phyloP scores from a whole-genome alignment of 169 alveolate species.

The Cryptosporidium viatorum region DNA sequence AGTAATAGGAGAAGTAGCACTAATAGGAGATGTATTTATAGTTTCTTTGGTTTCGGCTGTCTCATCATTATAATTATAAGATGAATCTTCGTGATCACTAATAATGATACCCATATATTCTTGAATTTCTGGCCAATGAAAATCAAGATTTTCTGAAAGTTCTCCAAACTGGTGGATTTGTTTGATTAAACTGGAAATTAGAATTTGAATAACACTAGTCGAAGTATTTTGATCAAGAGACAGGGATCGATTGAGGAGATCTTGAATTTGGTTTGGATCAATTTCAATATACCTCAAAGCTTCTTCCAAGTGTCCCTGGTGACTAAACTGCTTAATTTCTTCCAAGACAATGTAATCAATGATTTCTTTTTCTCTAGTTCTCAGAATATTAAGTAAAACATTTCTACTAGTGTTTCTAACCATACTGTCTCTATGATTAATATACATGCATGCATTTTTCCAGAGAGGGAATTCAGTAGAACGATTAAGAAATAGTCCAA shows the following conservation, averaged over 20 bases:
- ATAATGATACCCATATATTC: slow-evolving; percentile 2
- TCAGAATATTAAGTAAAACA: slow-evolving; percentile 70
- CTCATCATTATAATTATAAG: not conserved
- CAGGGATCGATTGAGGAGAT: not conserved
- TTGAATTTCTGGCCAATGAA: slow-evolving; percentile 41
- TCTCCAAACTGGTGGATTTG: slow-evolving; percentile 30
- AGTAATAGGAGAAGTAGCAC: slow-evolving; percentile 62
- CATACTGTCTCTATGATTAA: slow-evolving; percentile 75
- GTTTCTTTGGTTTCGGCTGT: not conserved
- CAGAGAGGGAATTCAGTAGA: slow-evolving; percentile 55
- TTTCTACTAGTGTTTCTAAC: slow-evolving; percentile 76
- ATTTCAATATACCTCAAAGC: not conserved
- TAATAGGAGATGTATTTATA: slow-evolving; percentile 1
- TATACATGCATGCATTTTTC: slow-evolving; percentile 67
- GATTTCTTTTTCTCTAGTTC: slow-evolving; percentile 37
- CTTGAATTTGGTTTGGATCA: slow-evolving; percentile 8
- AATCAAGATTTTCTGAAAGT: slow-evolving; percentile 7
- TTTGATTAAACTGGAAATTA: slow-evolving; percentile 13
- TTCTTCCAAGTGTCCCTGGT: not conserved
- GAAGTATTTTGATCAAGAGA: not conserved
- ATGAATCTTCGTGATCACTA: not conserved
- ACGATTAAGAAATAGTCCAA: slow-evolving; percentile 22
- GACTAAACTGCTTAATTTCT: slow-evolving; percentile 13
- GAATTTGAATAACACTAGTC: not conserved
- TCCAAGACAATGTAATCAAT: slow-evolving; percentile 10